phyloP scores from a whole-genome alignment of 352 stramenopile species.

The Phytopythium montanum region DNA sequence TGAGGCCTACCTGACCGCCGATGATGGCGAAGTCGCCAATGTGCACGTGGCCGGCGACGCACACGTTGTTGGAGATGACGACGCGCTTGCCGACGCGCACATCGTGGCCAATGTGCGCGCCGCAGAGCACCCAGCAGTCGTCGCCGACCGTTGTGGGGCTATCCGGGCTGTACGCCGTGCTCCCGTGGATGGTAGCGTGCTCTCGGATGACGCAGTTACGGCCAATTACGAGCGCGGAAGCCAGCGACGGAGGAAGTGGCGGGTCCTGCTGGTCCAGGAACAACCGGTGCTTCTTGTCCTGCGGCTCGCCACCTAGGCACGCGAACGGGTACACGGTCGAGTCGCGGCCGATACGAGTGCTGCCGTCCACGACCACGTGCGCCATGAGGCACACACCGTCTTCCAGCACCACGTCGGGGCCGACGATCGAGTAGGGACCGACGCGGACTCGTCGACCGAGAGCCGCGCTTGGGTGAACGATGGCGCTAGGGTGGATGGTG shows the following conservation, averaged over 20 bases:
- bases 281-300: conserved; percentile 76
- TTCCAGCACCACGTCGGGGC: conserved; percentile 69
- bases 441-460: conserved; percentile 60
- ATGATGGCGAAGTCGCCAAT: conserved; percentile 77
- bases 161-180: conserved; percentile 58
- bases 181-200: conserved; percentile 79
- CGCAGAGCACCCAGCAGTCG: conserved; percentile 77
- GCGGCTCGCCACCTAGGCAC: conserved; percentile 64
- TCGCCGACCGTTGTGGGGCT: conserved; percentile 59
- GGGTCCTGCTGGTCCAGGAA: conserved; percentile 7
- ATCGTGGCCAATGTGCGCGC: conserved; percentile 75
- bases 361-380: conserved; percentile 75
- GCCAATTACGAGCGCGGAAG: conserved; percentile 47
- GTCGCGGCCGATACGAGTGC: conserved; percentile 45
- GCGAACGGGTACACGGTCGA: conserved; percentile 73
- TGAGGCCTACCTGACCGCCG: conserved; percentile 72
- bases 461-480: conserved; percentile 60
- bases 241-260: background rate
- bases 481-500: conserved; percentile 57
- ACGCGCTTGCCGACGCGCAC: conserved; percentile 55
- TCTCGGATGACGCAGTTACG: conserved; percentile 77
- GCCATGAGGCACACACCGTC: conserved; percentile 60
- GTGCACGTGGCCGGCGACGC: conserved; percentile 71
- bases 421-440: conserved; percentile 69
- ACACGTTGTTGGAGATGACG: conserved; percentile 82